These are phyloP conservation scores for Lobosporangium transversale DNA, from an alignment of 192 early-diverging fungal species.

Conservation along the genomic window DNA sequence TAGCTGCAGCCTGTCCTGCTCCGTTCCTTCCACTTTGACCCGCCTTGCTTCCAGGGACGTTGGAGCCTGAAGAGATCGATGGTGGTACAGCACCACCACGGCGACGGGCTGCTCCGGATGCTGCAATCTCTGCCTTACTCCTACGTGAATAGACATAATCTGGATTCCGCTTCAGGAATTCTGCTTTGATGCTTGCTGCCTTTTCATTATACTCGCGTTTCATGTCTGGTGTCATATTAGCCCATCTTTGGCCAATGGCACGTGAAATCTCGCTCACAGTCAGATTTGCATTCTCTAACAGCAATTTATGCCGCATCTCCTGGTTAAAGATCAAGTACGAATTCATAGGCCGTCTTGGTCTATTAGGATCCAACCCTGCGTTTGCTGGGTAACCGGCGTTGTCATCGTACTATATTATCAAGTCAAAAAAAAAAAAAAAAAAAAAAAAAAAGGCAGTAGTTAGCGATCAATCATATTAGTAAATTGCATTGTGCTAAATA, in stretches of 20 bases:
- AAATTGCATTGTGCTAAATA: neutral
- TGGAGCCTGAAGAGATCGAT: too few relatives aligned
- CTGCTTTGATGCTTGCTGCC: constrained; percentile 58
- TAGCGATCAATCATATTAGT: too few relatives aligned
- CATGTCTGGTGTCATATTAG: constrained; percentile 48
- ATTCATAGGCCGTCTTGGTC: constrained; percentile 69
- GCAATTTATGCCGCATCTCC: constrained; percentile 65
- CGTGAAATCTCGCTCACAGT: constrained; percentile 67
- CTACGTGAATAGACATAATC: constrained; percentile 68
- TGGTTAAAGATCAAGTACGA: constrained; percentile 70
- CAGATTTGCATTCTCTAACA: constrained; percentile 64
- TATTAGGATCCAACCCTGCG: constrained; percentile 50
- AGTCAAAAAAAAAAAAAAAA: neutral
- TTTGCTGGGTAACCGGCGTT: neutral
- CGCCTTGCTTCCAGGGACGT: neutral
- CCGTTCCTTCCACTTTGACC: neutral
- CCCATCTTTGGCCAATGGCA: constrained; percentile 66
- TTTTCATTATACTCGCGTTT: constrained; percentile 58
- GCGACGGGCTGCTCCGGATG: constrained; percentile 53
- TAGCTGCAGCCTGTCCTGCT: constrained; percentile 5
- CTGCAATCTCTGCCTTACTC: constrained; percentile 66
- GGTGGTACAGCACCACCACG: constrained; percentile 16
- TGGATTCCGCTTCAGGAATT: constrained; percentile 62
- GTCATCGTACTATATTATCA: constrained; percentile 8
- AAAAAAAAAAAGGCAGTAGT: neutral